Evolutionary conservation across 2,329 filamentous ascomycete species (phyloP).

Genomic region (Calcarisporium arbuscula): DNA sequence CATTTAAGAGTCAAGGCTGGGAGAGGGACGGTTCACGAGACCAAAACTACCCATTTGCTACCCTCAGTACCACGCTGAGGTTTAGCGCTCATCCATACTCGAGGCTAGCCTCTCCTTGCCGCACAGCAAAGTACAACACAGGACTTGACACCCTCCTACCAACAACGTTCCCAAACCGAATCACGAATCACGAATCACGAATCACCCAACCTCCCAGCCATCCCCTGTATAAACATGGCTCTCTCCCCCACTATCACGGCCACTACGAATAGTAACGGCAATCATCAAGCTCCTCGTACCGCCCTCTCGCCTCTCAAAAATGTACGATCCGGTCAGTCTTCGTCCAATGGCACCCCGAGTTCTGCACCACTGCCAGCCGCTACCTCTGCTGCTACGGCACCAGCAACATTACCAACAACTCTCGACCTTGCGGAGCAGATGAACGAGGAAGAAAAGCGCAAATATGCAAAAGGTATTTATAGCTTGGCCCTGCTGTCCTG

Average conservation of each 20-base stretch:
- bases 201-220: slow-evolving; percentile 6
- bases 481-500: too few relatives aligned
- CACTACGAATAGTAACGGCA: slow-evolving; percentile 25
- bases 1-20: too few relatives aligned
- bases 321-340: slow-evolving; percentile 27
- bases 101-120: neutral
- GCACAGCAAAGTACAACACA: neutral
- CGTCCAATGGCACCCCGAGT: slow-evolving; percentile 40
- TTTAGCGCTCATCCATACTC: too few relatives aligned
- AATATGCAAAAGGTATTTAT: slow-evolving; percentile 74
- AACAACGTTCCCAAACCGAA: neutral
- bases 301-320: slow-evolving; percentile 40
- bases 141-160: neutral
- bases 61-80: too few relatives aligned
- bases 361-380: slow-evolving; percentile 21
- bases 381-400: slow-evolving; percentile 14
- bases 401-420: slow-evolving; percentile 27
- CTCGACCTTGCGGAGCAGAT: slow-evolving; percentile 70
- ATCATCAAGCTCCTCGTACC: slow-evolving; percentile 23
- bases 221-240: slow-evolving; percentile 30
- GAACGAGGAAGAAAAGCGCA: slow-evolving; percentile 74
- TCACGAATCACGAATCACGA: slow-evolving; percentile 4
- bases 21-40: too few relatives aligned
- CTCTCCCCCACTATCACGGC: slow-evolving; percentile 38
- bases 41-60: too few relatives aligned